Evolutionary conservation across 2,329 filamentous ascomycete species (phyloP), one percentile per base, ranked within the genome.

Genomic region (Bretziella fagacearum): DNA sequence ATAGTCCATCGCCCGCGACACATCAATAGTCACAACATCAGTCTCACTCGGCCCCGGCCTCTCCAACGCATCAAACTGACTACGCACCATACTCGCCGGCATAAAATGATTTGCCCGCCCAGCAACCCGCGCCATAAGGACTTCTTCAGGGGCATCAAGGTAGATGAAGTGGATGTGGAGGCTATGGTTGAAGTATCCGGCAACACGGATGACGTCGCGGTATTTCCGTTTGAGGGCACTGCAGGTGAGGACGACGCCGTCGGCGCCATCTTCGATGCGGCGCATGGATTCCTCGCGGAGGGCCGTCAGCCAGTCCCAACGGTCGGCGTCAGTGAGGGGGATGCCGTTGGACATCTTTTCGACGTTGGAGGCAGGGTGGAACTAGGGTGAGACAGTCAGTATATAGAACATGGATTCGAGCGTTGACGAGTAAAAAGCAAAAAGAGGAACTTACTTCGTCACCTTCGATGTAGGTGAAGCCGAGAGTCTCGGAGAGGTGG

Each of bases 171-270:
- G 89, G 44, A 96, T 75, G 52, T 74, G 68, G n/a, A 87, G 73
- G 47, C 73, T 71, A 47, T 77, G 74, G 53, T 78, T 70, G 61
- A 81, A 81, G 65, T 87, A 86, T 13, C 78, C 77, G 6, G 83
- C 83, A 6, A 87, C 78, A 26, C 84, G 77, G 60, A 91, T 84
- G 52, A 89, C 83, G 57, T 98, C 91, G 55, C 91, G 80, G 69
- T 98, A 98, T 65, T 93, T 95, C 61, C 84, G 83, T 71, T 96
- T 96, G 46, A 98, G 73, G 1, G 89, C 91, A 10, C 85, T 94
- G 71, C 91, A 98, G 46, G 91, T 94, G 51, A 98, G 74, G 43
- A 98, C 84, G n/a, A 95, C 91, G 42, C 85, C 81, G 25, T 71
- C 65, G 15, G 73, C 69, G 30, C 77, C 76, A 42, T 62, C 63